Base-by-base conservation (phyloP, 2,329 filamentous ascomycete species). In the Aspergillus quadricinctus region DNA sequence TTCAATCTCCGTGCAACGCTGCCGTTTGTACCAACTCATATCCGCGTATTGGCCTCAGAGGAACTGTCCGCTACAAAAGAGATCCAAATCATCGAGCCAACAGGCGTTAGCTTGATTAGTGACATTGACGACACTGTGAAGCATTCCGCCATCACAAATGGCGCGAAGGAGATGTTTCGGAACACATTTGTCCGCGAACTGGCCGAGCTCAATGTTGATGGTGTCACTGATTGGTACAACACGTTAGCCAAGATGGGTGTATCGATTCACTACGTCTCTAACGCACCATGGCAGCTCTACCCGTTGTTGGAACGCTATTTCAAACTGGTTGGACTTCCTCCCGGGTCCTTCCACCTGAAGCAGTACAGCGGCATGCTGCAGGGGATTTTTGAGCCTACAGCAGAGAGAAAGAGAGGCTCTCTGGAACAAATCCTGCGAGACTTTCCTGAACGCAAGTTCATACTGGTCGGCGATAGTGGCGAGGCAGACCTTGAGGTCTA, bases 111-210 rank as follows among this genome's bases (percentile, higher is more conserved):
- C 72, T 69, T 99, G 57, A 97, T 99, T 71, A 97, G 91, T 70
- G 94, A 99, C 70, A 94, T 99, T 61, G 94, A 99, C 68, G 94
- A 99, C 73, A 99, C 94, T 0, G 88, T 99, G 69, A 99, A 99
- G 72, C 88, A 92, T 66, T 97, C 94, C 21, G 95, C 92, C 55
- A 97, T 99, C 62, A 83, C 86, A 1, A 84, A 84, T 52, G 94
- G 95, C 6, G 88, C 93, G 0, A 87, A 92, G 57, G 94, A 97
- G 69, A 97, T 97, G 59, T 97, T 97, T 72, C 87, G 93, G 56
- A 97, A 97, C 71, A 94, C 92, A 0, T 99, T 99, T 69, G 88
- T 97, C 53, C 87, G 92, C 9, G 91, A 97, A 48, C 78, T 97
- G 1, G 80, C 77, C 3, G 91, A 93, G 58, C 80, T 97, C 48